Evolutionary conservation across 1,284 basidiomycete species (phyloP), one percentile per base, ranked within the genome.

Genomic region (Tetrapyrgos nigripes): DNA sequence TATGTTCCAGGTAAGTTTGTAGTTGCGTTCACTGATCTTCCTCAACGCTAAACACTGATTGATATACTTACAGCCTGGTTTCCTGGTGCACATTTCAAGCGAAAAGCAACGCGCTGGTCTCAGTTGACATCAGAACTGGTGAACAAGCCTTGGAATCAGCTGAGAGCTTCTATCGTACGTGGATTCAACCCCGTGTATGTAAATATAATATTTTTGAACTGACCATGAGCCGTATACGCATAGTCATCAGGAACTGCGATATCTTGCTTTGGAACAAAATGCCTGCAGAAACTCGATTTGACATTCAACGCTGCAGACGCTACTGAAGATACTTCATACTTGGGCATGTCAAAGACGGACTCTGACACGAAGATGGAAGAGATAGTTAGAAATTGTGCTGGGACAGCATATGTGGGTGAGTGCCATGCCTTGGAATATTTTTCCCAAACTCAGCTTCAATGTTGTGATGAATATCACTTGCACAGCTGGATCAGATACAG

Each of bases 401-500:
- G 57, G 11, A 61, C 65, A 35, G 61, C 64, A 3, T 66, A 62
- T 44, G 17, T 64, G 29, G 65, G 64, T 65, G 45, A 11, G n/a
- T n/a, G n/a, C n/a, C n/a, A n/a, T 45, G 8, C n/a, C 29, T 35
- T n/a, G n/a, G 21, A n/a, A n/a, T n/a, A n/a, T n/a, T n/a, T n/a
- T n/a, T n/a, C n/a, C n/a, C n/a, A n/a, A n/a, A n/a, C n/a, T n/a
- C n/a, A n/a, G n/a, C n/a, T n/a, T n/a, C n/a, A n/a, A n/a, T n/a
- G n/a, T n/a, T n/a, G n/a, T n/a, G n/a, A n/a, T n/a, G 8, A 14
- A 33, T 33, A 8, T 33, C 8, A 48, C 17, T 26, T 3, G 19
- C 33, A 13, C 23, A 72, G 71, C 68, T 57, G 72, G 70, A 21
- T 68, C 70, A 23, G 72, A 74, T 50, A 73, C 72, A n/a, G 72